Base-by-base conservation (phyloP, 1,139 yeast genomes). In the Yamadazyma triangularis region DNA sequence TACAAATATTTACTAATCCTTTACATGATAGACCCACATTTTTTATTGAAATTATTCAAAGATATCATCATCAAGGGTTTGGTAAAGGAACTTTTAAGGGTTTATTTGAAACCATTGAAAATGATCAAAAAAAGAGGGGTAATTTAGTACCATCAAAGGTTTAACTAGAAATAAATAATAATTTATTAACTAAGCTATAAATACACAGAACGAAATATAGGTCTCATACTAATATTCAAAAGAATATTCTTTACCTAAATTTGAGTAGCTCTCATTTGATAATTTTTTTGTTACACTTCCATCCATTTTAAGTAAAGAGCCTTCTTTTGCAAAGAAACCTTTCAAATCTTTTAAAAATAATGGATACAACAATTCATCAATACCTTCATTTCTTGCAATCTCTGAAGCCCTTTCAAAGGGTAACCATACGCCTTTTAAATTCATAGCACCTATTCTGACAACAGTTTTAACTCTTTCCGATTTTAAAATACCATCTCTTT, bases 71-170 rank as follows among this genome's bases (percentile, higher is more conserved):
- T 51, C 71, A 79, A 39, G 95, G 95, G 1, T 86, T 86, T 58
- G 95, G 95, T 0, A 87, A 86, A 31, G 94, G 94, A 0, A 86
- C 88, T 33, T 86, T 86, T 60, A 81, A 77, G 50, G 84, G 91
- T 0, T 60, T 86, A 30, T 85, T 83, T 48, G 89, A 84, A 50
- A 76, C 85, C 4, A 78, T 86, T 36, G 95, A 84, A 51, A 61
- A 58, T 36, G 85, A 70, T 38, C 85, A 79, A 46, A 59, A 52
- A 40, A 47, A 56, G 28, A 57, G 82, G 31, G 81, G 81, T 3
- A 75, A 77, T 15, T 50, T 73, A 16, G 44, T 42, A 16, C 36
- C 38, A 21, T 30, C 33, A 13, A 19, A 20, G n/a, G n/a, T n/a
- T n/a, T n/a, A n/a, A n/a, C n/a, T n/a, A n/a, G n/a, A n/a, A n/a